phyloP scores from a whole-genome alignment of 202 grass and related monocot genomes.

The Digitaria exilis region DNA sequence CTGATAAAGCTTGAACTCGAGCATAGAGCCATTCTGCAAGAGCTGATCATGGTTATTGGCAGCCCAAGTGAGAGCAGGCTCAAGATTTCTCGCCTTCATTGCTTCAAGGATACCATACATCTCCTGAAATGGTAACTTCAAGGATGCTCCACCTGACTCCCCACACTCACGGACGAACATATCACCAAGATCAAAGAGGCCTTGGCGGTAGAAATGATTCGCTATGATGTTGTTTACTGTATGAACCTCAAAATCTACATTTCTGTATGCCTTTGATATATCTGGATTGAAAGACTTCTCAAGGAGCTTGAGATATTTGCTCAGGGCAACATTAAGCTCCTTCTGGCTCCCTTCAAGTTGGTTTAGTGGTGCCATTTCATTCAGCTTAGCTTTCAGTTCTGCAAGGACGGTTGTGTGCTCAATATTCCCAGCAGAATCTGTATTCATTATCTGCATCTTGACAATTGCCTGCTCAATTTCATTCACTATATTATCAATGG shows the following conservation, averaged over 20 bases:
- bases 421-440: slow-evolving; percentile 40
- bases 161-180: slow-evolving; percentile 63
- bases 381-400: slow-evolving; percentile 70
- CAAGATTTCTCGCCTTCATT: slow-evolving; percentile 68
- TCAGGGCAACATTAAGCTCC: slow-evolving; percentile 69
- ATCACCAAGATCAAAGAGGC: slow-evolving; percentile 89
- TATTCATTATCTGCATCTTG: slow-evolving; percentile 74
- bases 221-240: slow-evolving; percentile 83
- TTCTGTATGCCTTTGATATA: slow-evolving; percentile 90
- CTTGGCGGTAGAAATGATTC: slow-evolving; percentile 83
- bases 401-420: slow-evolving; percentile 57
- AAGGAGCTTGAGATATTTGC: slow-evolving; percentile 72
- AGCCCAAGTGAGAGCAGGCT: slow-evolving; percentile 74
- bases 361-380: slow-evolving; percentile 52
- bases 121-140: slow-evolving; percentile 75
- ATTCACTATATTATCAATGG: slow-evolving; percentile 59
- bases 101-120: slow-evolving; percentile 85
- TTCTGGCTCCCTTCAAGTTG: slow-evolving; percentile 84
- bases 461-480: slow-evolving; percentile 63
- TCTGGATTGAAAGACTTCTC: slow-evolving; percentile 87
- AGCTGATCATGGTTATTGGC: slow-evolving; percentile 65
- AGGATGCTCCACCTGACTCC: slow-evolving; percentile 47
- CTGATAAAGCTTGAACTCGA: slow-evolving; percentile 84
- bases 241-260: slow-evolving; percentile 72
- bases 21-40: slow-evolving; percentile 57